phyloP scores from a whole-genome alignment of 805 yeast species.

The Teunomyces tritomae region DNA sequence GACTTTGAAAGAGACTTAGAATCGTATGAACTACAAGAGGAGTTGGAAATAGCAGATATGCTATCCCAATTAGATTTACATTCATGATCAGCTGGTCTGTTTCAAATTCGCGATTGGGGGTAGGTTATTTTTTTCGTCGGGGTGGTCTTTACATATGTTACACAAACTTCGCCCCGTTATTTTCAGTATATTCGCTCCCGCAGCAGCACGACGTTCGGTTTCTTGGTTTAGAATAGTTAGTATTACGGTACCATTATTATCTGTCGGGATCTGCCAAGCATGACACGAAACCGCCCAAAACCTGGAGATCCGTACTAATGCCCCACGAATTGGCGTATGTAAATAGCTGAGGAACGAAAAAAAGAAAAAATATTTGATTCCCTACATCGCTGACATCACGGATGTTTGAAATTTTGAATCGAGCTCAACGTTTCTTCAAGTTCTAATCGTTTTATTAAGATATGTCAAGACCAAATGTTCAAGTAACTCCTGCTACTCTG shows the following conservation, averaged over 20 bases:
- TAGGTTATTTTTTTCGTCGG: not conserved
- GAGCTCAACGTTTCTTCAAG: not conserved
- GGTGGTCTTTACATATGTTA: not conserved
- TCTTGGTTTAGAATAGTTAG: too few species aligned
- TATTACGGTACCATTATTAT: too few species aligned
- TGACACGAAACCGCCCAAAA: too few species aligned
- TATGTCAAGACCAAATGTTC: slow-evolving; percentile 1
- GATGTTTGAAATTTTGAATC: not conserved
- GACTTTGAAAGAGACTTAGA: slow-evolving; percentile 19
- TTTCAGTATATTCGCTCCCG: too few species aligned
- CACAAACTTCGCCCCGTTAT: not conserved
- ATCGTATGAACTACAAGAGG: slow-evolving; percentile 11
- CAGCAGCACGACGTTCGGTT: too few species aligned
- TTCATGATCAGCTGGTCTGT: not conserved
- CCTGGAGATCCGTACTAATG: not conserved
- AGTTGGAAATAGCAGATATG: slow-evolving; percentile 14
- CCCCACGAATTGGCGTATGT: not conserved
- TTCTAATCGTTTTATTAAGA: not conserved
- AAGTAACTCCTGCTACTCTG: not conserved
- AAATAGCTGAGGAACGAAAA: not conserved
- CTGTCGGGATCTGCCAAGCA: too few species aligned
- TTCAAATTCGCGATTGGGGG: not conserved
- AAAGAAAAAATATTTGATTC: not conserved
- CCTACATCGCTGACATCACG: not conserved
- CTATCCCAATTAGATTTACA: slow-evolving; percentile 3